Evolutionary conservation across 805 yeast genomes (phyloP), one percentile per base, ranked within the genome.

Genomic region (Yamadazyma paraphyllophila): DNA sequence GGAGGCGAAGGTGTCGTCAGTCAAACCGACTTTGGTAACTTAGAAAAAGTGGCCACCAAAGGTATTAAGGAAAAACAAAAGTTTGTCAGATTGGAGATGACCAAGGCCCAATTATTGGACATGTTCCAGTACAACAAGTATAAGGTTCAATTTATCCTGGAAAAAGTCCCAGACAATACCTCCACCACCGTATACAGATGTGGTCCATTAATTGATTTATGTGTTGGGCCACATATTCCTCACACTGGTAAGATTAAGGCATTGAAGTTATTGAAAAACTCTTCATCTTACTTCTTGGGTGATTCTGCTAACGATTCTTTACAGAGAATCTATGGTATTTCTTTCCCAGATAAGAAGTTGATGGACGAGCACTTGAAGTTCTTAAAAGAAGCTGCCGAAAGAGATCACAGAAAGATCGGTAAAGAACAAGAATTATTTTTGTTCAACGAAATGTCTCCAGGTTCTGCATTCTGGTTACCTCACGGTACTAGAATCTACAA

Each of bases 401-500:
- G 99, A 76, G 96, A 88, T 66, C 99, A 94, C 71, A 82, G 99
- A 72, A 91, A 84, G 71, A 85, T 94, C 55, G 99, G 99, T 67
- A 85, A 74, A 61, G 98, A 94, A 60, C 99, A 94, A 73, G 98
- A 94, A 64, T 78, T 94, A 61, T 94, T 91, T 73, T 81, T 85
- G 71, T 94, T 94, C 81, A 82, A 94, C 69, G 99, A 94, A 70
- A 73, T 92, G 85, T 88, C 97, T 14, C 99, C 99, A 45, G 99
- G 99, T 55, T 83, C 95, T 34, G 91, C 96, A 49, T 94, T 94
- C 82, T 94, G 98, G 98, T 79, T 94, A 60, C 99, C 99, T 42
- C 99, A 92, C 62, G 99, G 99, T 71, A 83, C 99, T 40, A 86
- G 98, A 74, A 94, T 94, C 63, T 94, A 94, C 79, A 88, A 88